Evolutionary conservation across 805 yeast genomes (phyloP).

Genomic region (Clavispora santaluciae): DNA sequence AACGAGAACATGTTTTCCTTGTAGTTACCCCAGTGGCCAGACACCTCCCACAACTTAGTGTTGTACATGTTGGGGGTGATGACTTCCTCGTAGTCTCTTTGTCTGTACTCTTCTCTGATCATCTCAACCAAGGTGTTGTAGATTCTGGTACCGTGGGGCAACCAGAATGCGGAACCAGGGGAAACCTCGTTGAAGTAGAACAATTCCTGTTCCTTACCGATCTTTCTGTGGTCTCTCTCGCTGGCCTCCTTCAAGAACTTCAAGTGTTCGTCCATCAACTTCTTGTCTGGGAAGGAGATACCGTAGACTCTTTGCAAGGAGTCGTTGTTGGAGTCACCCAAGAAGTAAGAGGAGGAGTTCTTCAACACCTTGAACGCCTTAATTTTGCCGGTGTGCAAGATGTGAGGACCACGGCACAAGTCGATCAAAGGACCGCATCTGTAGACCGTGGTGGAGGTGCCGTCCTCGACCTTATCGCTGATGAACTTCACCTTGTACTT

Average conservation of each 20-base stretch:
- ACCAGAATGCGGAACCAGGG: constrained; percentile 98
- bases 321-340: constrained; percentile 90
- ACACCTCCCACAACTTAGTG: constrained; percentile 95
- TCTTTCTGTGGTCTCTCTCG: constrained; percentile 90
- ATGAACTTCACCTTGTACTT: constrained; percentile 91
- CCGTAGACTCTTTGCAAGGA: constrained; percentile 97
- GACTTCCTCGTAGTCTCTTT: constrained; percentile 96
- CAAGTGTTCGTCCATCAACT: constrained; percentile 89
- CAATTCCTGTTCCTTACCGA: constrained; percentile 94
- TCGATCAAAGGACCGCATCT: constrained; percentile 97
- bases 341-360: constrained; percentile 93
- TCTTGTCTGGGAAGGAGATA: constrained; percentile 97
- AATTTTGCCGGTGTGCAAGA: constrained; percentile 95
- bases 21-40: constrained; percentile 98
- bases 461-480: constrained; percentile 87
- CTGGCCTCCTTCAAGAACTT: constrained; percentile 95
- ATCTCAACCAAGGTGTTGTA: constrained; percentile 81
- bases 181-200: constrained; percentile 94
- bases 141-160: constrained; percentile 98
- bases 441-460: constrained; percentile 92
- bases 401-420: constrained; percentile 96
- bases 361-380: constrained; percentile 91
- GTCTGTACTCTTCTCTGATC: constrained; percentile 78
- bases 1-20: constrained; percentile 96
- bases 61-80: constrained; percentile 99